A percentile compares a stretch with the other conserved stretches of the same genome.
Evolutionary conservation across 1,139 yeast species (phyloP).

Genomic region (Candida buenavistaensis): DNA sequence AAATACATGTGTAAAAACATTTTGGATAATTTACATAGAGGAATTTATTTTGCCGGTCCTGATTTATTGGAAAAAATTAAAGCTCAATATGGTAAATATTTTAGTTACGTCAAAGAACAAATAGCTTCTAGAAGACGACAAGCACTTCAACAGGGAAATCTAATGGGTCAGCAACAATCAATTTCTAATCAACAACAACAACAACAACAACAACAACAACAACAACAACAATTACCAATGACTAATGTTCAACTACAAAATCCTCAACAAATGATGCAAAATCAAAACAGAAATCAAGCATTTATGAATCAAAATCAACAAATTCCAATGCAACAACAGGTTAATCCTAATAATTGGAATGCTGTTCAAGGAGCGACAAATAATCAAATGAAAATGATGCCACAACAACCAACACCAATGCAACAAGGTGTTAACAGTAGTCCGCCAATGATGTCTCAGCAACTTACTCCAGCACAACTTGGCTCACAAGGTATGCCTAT

Average conservation of each 20-base stretch:
- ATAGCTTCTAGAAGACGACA: conserved; percentile 38
- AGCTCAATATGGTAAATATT: conserved; percentile 70
- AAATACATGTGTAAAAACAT: conserved; percentile 78
- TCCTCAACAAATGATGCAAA: conserved; percentile 7
- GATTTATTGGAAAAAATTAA: conserved; percentile 70
- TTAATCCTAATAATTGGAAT: conserved; percentile 1
- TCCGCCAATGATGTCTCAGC: conserved; percentile 28
- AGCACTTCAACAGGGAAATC: conserved; percentile 19
- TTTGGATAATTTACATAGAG: conserved; percentile 63
- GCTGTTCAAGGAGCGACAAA: conserved; percentile 3
- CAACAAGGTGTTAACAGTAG: conserved; percentile 18
- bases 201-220: conserved; percentile 7
- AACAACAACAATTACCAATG: conserved; percentile 4
- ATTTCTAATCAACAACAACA: no score
- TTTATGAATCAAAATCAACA: conserved; percentile 14
- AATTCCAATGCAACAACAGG: conserved; percentile 9
- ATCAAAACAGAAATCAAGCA: conserved; percentile 24
- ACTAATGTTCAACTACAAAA: conserved; percentile 6
- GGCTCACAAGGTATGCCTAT: conserved; percentile 14
- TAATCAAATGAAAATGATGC: conserved; percentile 10
- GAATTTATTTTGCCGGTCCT: conserved; percentile 64
- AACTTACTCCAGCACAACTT: conserved; percentile 19
- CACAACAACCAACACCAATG: conserved; percentile 9
- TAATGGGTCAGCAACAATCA: conserved; percentile 12
- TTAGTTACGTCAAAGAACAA: conserved; percentile 64